Base-by-base conservation (phyloP, 2,329 filamentous ascomycete genomes). In the Cladophialophora bantiana region DNA sequence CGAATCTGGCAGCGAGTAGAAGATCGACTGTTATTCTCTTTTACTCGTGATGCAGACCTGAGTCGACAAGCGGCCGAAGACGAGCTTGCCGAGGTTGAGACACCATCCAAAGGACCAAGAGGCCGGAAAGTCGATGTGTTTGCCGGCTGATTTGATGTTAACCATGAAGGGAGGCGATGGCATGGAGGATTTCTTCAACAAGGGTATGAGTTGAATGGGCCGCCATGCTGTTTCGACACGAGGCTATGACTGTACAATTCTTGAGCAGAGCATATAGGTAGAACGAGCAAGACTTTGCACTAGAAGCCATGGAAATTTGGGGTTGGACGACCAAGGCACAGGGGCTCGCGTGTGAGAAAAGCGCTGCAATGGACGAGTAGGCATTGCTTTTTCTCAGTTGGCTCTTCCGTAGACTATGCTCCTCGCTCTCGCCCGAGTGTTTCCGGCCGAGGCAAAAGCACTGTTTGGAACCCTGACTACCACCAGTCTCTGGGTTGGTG, bases 71-170 rank as follows among this genome's bases (percentile, higher is more conserved):
- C 45, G 50, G n/a, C 20, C 7, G 61, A 61, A 12, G 64, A 64
- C 3, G 62, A 66, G 15, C 34, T 57, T n/a, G 40, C 64, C n/a
- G 62, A 59, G 20, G 66, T 70, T 6, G 61, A 65, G 12, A 70
- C 68, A 15, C 68, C 68, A 15, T 64, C 63, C 10, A 63, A 38
- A 48, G 68, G 68, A 10, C 68, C 68, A 18, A n/a, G 63, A 38
- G 66, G 65, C 20, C 38, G 68, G 36, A 68, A 52, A 40, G 62
- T 70, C 36, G 59, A 70, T 62, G 65, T 70, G 1, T 63, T 62
- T 53, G 58, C 52, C 15, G 52, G 12, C n/a, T 63, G 40, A 57
- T 35, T 26, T 12, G 20, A 50, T 36, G 35, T 31, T 53, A 5
- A 31, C 18, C n/a, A 5, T 2, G n/a, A 35, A 35, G 4, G 45